Conservation (phyloP, 2,329 filamentous ascomycete genomes). For the Fusarium udum region DNA sequence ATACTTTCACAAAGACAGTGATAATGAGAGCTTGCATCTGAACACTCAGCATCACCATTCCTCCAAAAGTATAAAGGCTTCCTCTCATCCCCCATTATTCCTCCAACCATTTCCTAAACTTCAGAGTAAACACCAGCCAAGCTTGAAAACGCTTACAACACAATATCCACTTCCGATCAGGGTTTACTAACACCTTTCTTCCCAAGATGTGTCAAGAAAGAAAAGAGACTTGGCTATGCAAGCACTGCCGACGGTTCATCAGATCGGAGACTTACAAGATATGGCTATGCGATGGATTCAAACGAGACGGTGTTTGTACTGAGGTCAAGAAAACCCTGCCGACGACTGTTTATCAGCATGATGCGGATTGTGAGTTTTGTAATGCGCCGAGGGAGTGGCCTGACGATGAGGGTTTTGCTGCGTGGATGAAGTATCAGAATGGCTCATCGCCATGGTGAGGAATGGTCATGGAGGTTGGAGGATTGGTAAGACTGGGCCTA, state of each 20-base stretch:
- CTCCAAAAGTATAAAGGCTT: not conserved
- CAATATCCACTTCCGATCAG: not conserved
- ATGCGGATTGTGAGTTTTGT: not conserved
- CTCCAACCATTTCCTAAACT: rapidly evolving
- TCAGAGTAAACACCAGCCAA: not conserved
- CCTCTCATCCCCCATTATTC: not conserved
- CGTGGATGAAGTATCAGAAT: not conserved
- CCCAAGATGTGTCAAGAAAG: not conserved
- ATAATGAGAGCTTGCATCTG: rapidly evolving
- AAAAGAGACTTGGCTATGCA: not conserved
- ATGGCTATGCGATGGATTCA: not conserved
- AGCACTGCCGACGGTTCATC: not conserved
- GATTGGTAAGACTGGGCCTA: not conserved
- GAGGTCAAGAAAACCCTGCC: not conserved
- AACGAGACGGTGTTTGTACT: not conserved
- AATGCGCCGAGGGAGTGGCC: not conserved
- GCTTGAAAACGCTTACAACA: rapidly evolving
- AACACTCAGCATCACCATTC: not conserved
- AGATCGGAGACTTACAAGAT: not conserved
- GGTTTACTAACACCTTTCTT: rapidly evolving
- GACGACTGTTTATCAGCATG: not conserved
- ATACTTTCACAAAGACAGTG: not conserved
- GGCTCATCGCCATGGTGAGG: not conserved
- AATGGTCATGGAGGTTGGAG: not conserved
- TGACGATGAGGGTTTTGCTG: not conserved